Conservation (phyloP, 116 monocot genomes). For the Iris pallida region DNA sequence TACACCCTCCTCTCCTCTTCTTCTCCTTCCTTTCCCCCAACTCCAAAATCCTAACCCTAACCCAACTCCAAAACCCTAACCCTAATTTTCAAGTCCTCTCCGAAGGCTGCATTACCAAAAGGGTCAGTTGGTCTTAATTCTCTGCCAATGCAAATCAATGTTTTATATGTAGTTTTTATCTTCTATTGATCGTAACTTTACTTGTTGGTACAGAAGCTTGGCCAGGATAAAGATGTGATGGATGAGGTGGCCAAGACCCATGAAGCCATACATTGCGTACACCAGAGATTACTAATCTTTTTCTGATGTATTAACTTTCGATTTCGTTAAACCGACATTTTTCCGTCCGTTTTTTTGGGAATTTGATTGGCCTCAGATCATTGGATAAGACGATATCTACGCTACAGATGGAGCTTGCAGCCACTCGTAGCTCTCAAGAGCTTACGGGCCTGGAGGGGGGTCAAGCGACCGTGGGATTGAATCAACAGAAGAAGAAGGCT, state of each 20-base stretch:
- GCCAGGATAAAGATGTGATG: conserved; percentile 73
- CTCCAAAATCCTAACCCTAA: too few species aligned
- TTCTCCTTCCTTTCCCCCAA: too few species aligned
- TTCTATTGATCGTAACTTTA: not conserved
- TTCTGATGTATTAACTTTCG: not conserved
- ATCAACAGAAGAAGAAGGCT: conserved; percentile 70
- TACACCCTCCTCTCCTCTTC: too few species aligned
- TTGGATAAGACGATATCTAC: conserved; percentile 91
- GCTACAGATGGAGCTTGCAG: conserved; percentile 91
- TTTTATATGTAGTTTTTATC: not conserved
- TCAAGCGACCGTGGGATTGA: conserved; percentile 18
- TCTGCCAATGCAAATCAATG: not conserved
- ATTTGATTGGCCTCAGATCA: conserved; percentile 43
- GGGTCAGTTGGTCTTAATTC: conserved; percentile 31
- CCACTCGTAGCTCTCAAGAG: conserved; percentile 59
- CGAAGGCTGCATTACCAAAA: conserved; percentile 56
- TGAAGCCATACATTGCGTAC: conserved; percentile 86
- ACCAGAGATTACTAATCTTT: not conserved
- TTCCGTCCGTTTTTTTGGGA: not conserved
- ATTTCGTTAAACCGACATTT: conserved; percentile 7
- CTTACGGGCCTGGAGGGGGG: conserved; percentile 32
- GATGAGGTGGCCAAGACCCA: conserved; percentile 83
- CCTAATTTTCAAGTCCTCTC: conserved; percentile 60
- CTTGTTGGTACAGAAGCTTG: conserved; percentile 41
- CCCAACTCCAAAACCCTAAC: too few species aligned